Evolutionary conservation across 2,329 filamentous ascomycete genomes (phyloP), one percentile per base, ranked within the genome.

Genomic region (Penicillium olsonii): DNA sequence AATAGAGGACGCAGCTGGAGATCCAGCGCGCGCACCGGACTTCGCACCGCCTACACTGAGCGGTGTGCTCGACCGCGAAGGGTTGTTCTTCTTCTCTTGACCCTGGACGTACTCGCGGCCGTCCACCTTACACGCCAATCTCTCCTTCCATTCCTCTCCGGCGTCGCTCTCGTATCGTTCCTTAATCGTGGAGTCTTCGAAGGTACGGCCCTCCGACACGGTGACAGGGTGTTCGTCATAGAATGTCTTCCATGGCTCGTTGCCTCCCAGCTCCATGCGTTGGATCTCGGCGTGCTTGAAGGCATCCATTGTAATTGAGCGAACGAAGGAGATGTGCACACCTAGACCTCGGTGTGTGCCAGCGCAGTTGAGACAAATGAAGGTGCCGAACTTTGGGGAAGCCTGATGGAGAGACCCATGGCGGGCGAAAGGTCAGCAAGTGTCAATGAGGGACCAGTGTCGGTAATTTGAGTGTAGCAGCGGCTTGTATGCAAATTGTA

Each of bases 301-400:
- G 49, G 91, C 91, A 76, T 99, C 94, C 94, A 99, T 99, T 54
- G 90, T 96, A 67, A 97, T 94, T 65, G 88, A 94, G 52, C 94
- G 88, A 57, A 99, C 92, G 75, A 99, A 99, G 69, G 91, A 96
- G 72, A 99, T 96, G 78, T 99, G 94, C 29, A 99, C 94, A 54
- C 94, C 94, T 24, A 99, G 84, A 3, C 91, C 91, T 56, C 94
- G 88, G 75, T 99, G 94, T 45, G 94, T 89, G 62, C 94, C 94
- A 27, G 92, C 92, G 78, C 94, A 99, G 56, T 87, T 90, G 44
- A 99, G 85, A 75, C 94, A 99, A 80, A 99, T 96, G 78, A 99
- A 99, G 72, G 96, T 90, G 68, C 92, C 92, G 69, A 99, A 95
- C 75, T 99, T 99, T 57, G 94, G 94, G 31, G 91, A 86, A 27